Conservation (phyloP, 768 basidiomycete genomes). For the Suillus occidentalis region DNA sequence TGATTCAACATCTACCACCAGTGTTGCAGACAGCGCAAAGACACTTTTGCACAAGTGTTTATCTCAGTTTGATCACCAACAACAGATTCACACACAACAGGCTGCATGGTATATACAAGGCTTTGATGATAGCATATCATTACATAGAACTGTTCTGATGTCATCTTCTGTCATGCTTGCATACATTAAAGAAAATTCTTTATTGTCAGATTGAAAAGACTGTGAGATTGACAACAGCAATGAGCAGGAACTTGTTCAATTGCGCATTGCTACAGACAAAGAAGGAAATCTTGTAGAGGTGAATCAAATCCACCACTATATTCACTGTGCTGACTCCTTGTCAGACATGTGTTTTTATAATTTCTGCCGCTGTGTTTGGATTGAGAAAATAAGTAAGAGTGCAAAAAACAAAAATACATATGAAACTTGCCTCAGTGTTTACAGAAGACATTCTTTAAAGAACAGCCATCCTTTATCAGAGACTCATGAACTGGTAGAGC, state of each 20-base stretch:
- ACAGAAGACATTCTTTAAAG: not conserved
- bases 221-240: not conserved
- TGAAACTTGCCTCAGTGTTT: not conserved
- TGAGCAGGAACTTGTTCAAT: not conserved
- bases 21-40: slow-evolving; percentile 16
- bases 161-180: slow-evolving; percentile 18
- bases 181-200: slow-evolving; percentile 3
- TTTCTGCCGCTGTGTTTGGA: slow-evolving; percentile 19
- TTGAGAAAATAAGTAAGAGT: slow-evolving; percentile 9
- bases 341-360: slow-evolving; percentile 28
- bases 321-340: slow-evolving; percentile 16
- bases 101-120: too few species aligned
- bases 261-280: not conserved
- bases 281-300: slow-evolving; percentile 15
- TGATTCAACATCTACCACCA: not conserved
- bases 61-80: too few species aligned
- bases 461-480: slow-evolving; percentile 2
- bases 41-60: slow-evolving; percentile 23
- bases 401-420: slow-evolving; percentile 1
- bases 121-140: slow-evolving; percentile 24
- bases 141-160: slow-evolving; percentile 31
- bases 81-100: too few species aligned
- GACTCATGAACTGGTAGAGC: slow-evolving; percentile 16
- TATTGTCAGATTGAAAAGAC: not conserved
- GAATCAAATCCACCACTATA: slow-evolving; percentile 32